A percentile compares a stretch with the other conserved stretches of the same genome.
Conservation (phyloP, 495 filamentous ascomycete genomes). For the Hypomontagnella monticulosa region DNA sequence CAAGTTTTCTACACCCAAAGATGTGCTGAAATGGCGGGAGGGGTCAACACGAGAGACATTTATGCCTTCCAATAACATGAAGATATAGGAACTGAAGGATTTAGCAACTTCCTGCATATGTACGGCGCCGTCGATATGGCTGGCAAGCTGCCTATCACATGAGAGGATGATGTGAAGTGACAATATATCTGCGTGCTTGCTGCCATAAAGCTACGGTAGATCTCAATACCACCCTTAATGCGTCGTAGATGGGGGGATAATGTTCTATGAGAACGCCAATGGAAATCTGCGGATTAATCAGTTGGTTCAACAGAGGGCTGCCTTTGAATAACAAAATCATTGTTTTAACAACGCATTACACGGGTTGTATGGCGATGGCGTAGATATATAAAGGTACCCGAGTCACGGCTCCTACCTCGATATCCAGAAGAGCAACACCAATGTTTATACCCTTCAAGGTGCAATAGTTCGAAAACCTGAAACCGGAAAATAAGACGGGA, state of each 20-base stretch:
- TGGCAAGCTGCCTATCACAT: neutral
- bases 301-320: neutral
- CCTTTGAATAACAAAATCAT: no score
- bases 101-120: neutral
- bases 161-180: neutral
- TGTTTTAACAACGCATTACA: no score
- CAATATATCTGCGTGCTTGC: constrained; percentile 8
- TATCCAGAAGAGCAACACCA: neutral
- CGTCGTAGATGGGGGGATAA: neutral
- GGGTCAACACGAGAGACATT: neutral
- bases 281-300: constrained; percentile 16
- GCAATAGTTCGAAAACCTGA: no score
- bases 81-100: neutral
- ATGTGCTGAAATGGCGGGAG: neutral
- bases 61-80: neutral
- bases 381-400: constrained; percentile 4
- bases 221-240: constrained; percentile 2
- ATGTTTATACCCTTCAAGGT: neutral
- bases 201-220: constrained; percentile 3
- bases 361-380: neutral
- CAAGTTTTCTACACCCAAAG: neutral
- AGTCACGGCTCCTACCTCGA: neutral
- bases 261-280: constrained; percentile 1
- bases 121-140: neutral
- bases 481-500: no score